These are phyloP conservation scores for Microcyclospora tardicrescens DNA, from an alignment of 2,329 filamentous ascomycete genomes.

Conservation along the genomic window DNA sequence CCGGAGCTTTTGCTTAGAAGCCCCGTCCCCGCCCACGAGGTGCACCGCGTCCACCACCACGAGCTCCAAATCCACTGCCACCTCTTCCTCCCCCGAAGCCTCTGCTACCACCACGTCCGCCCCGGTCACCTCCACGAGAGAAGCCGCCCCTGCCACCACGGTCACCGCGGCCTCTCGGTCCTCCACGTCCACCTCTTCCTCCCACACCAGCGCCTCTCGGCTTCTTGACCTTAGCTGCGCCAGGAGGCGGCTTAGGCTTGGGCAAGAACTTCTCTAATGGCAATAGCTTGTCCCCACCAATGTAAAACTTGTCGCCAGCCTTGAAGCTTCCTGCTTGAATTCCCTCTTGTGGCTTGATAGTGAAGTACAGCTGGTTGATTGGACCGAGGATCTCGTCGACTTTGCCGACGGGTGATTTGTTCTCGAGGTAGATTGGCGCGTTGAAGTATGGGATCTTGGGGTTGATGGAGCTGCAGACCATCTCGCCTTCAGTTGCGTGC, in stretches of 20 bases:
- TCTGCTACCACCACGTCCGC: slow-evolving; percentile 34
- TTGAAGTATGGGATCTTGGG: slow-evolving; percentile 98
- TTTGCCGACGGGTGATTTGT: slow-evolving; percentile 83
- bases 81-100: slow-evolving; percentile 27
- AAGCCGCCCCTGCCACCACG: slow-evolving; percentile 33
- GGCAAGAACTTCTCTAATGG: slow-evolving; percentile 93
- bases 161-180: slow-evolving; percentile 41
- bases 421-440: slow-evolving; percentile 96
- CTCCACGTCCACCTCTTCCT: slow-evolving; percentile 21
- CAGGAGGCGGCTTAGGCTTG: slow-evolving; percentile 65
- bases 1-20: slow-evolving; percentile 3
- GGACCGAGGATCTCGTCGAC: slow-evolving; percentile 96
- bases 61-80: slow-evolving; percentile 19
- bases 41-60: slow-evolving; percentile 15
- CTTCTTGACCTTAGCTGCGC: slow-evolving; percentile 55
- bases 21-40: slow-evolving; percentile 26
- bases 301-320: slow-evolving; percentile 92
- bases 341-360: slow-evolving; percentile 90
- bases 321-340: slow-evolving; percentile 94
- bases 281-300: slow-evolving; percentile 73
- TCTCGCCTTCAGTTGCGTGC: slow-evolving; percentile 92
- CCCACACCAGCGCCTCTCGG: slow-evolving; percentile 45
- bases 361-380: slow-evolving; percentile 97
- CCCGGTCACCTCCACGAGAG: slow-evolving; percentile 38
- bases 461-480: slow-evolving; percentile 93